phyloP scores from a whole-genome alignment of 139 green algal genomes.

The Tetraselmis chui region DNA sequence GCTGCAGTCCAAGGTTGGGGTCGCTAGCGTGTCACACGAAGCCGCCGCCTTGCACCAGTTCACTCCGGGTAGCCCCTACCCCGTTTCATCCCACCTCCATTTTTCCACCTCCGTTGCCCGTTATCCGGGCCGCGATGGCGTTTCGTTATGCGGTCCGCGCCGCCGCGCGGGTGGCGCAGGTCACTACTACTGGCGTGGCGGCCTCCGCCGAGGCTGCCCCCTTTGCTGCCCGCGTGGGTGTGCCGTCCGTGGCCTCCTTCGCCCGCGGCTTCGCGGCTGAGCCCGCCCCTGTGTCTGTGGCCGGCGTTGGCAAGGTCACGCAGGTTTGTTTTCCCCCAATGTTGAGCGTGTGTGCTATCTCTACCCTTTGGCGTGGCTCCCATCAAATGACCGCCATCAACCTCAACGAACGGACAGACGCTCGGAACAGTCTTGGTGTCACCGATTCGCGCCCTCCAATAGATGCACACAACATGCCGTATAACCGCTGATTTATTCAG shows the following conservation, averaged over 20 bases:
- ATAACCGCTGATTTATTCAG: too few relatives aligned
- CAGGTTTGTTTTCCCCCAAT: not conserved
- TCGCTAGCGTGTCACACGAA: too few relatives aligned
- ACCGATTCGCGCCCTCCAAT: not conserved
- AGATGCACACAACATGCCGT: too few relatives aligned
- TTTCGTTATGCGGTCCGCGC: not conserved
- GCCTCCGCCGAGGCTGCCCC: too few relatives aligned
- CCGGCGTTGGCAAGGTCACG: not conserved
- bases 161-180: not conserved
- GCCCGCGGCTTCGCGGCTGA: slow-evolving; percentile 6
- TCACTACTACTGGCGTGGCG: not conserved
- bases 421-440: not conserved
- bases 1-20: too few relatives aligned
- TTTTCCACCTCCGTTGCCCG: too few relatives aligned
- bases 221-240: not conserved
- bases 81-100: too few relatives aligned
- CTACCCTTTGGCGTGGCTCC: too few relatives aligned
- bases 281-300: slow-evolving; percentile 1
- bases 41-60: too few relatives aligned
- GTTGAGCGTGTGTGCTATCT: too few relatives aligned
- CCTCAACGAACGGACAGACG: not conserved
- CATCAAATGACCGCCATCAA: too few relatives aligned
- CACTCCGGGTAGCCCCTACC: too few relatives aligned
- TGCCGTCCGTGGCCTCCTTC: not conserved
- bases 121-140: not conserved